Evolutionary conservation across 192 early-diverging fungal genomes (phyloP).

Genomic region (Coemansia sp.): DNA sequence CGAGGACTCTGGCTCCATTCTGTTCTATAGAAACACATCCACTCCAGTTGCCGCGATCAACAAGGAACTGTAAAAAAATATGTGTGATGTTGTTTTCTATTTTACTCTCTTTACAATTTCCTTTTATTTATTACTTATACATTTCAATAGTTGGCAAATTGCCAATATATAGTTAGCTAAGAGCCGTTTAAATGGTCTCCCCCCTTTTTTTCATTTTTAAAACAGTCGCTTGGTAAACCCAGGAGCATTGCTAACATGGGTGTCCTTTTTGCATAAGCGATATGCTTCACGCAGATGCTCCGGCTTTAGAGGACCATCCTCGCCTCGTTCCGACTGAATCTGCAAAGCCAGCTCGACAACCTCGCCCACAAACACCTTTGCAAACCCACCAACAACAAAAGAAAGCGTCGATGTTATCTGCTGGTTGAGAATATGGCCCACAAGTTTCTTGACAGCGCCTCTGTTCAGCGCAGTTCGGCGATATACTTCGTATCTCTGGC

Average conservation of each 20-base stretch:
- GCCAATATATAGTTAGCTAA: too few species aligned
- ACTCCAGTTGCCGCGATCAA: constrained; percentile 4
- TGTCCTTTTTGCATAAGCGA: constrained; percentile 67
- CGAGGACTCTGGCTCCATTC: constrained; percentile 84
- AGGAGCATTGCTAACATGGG: constrained; percentile 10
- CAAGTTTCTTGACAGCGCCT: constrained; percentile 73
- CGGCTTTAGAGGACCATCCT: constrained; percentile 74
- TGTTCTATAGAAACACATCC: constrained; percentile 62
- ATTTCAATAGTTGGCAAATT: too few species aligned
- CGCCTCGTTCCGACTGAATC: constrained; percentile 78
- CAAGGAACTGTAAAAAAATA: neutral
- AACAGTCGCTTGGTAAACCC: constrained; percentile 47
- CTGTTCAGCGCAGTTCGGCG: constrained; percentile 76
- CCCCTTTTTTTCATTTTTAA: constrained; percentile 22
- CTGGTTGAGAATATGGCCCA: constrained; percentile 70
- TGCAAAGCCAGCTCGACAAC: constrained; percentile 82
- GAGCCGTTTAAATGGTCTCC: too few species aligned
- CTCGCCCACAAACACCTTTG: constrained; percentile 90
- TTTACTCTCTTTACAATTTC: neutral
- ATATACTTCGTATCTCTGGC: constrained; percentile 80
- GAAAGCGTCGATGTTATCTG: constrained; percentile 69
- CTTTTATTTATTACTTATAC: too few species aligned
- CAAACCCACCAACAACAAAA: constrained; percentile 85
- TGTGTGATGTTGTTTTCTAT: neutral
- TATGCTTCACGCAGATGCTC: constrained; percentile 88